Conservation (phyloP, 495 filamentous ascomycete species). For the Oidiodendron maius region DNA sequence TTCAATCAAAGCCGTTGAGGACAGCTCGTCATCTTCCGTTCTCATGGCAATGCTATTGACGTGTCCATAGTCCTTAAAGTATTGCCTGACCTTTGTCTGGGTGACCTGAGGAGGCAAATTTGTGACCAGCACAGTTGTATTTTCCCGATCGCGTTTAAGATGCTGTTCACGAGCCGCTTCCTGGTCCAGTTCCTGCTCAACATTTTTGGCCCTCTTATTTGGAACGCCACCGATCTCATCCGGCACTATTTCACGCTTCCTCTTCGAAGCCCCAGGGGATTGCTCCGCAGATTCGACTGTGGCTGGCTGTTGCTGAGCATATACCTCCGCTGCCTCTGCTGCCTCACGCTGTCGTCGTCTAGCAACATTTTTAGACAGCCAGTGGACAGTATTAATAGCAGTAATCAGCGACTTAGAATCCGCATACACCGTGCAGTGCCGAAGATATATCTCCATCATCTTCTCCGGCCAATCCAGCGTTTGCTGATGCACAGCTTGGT, state of each 20-base stretch:
- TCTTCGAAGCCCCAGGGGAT: constrained; percentile 37
- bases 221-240: constrained; percentile 27
- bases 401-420: constrained; percentile 62
- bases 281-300: constrained; percentile 2
- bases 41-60: constrained; percentile 69
- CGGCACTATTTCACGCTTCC: constrained; percentile 55
- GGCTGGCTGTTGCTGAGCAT: constrained; percentile 30
- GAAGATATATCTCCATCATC: constrained; percentile 72
- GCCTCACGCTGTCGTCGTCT: constrained; percentile 63
- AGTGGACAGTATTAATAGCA: constrained; percentile 63
- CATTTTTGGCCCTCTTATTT: constrained; percentile 55
- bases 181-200: constrained; percentile 27
- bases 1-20: constrained; percentile 73
- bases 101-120: constrained; percentile 65
- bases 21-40: constrained; percentile 46
- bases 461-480: constrained; percentile 90
- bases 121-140: constrained; percentile 75
- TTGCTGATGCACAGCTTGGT: constrained; percentile 60
- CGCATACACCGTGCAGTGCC: constrained; percentile 86
- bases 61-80: constrained; percentile 82
- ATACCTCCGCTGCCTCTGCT: constrained; percentile 44
- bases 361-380: constrained; percentile 54
- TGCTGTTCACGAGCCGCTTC: constrained; percentile 28
- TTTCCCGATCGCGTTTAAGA: constrained; percentile 78
- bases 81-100: constrained; percentile 71